Evolutionary conservation across 1,139 yeast genomes (phyloP), one percentile per base, ranked within the genome.

Genomic region (Trichomonascaceae sp.): DNA sequence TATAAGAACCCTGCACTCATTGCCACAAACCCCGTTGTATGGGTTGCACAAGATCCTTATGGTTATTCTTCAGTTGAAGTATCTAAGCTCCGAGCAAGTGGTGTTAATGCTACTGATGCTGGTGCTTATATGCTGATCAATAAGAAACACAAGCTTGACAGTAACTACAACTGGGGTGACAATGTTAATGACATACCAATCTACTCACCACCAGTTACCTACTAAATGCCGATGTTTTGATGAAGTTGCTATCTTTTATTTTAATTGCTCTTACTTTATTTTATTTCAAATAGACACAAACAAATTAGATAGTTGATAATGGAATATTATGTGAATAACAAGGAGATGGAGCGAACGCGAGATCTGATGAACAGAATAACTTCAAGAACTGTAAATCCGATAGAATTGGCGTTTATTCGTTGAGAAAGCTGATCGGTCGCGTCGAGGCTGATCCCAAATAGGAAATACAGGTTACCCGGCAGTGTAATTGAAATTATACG

Each of bases 21-120:
- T 19, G 84, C 83, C 0, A 71, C 74, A 44, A 79, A 84, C 61
- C 96, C 96, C 4, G 75, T 77, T 24, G 74, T 93, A 19, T 93
- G 99, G 99, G 80, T 93, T 61, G 95, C 97, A 7, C 76, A 76
- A 56, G 99, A 93, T 70, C 83, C 87, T 7, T 80, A 82, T 77
- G 98, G 98, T 0, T 78, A 88, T 66, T 84, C 96, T 2, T 71
- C 77, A 1, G 68, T 66, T 18, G 83, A 87, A 62, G 79, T 86
- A 12, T 78, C 76, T 48, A 73, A 77, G 50, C 61, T 74, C 47
- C 60, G 65, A 19, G 62, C 60, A 9, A 59, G 63, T 1, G 77
- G 63, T 15, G 76, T 85, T 44, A 73, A 75, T 19, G 82, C 85
- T 49, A 75, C 81, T 54, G 95, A 88, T 64, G 82, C 78, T 45